phyloP scores from a whole-genome alignment of 768 basidiomycete species.

The Hygrophoropsis aurantiaca region DNA sequence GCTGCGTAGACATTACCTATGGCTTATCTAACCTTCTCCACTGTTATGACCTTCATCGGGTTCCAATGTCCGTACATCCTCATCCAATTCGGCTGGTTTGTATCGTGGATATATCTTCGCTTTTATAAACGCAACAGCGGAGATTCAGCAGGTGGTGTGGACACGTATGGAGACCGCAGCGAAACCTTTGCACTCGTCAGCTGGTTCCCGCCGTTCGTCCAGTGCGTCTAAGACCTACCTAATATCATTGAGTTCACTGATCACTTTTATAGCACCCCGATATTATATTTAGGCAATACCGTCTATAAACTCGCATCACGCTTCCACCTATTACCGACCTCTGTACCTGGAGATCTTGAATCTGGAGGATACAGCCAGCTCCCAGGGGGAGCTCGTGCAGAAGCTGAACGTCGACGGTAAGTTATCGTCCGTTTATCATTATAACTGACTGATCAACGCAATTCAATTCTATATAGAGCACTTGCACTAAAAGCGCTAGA shows the following conservation, averaged over 20 bases:
- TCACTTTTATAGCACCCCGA: constrained; percentile 54
- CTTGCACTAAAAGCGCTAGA: constrained; percentile 97
- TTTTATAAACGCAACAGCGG: constrained; percentile 90
- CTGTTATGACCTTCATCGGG: constrained; percentile 77
- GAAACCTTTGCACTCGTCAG: constrained; percentile 94
- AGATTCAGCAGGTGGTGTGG: constrained; percentile 60
- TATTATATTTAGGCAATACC: constrained; percentile 64
- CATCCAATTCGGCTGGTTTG: constrained; percentile 99
- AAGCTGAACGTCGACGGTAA: constrained; percentile 93
- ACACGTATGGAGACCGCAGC: constrained; percentile 88
- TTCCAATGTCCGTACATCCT: constrained; percentile 89
- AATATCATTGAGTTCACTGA: constrained; percentile 1
- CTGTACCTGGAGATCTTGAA: constrained; percentile 61
- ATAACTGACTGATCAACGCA: constrained; percentile 5
- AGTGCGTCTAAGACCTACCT: constrained; percentile 55
- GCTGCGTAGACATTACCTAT: constrained; percentile 82
- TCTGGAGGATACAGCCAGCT: constrained; percentile 68
- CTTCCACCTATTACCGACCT: constrained; percentile 73
- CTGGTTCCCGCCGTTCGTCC: constrained; percentile 96
- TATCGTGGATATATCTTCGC: constrained; percentile 91
- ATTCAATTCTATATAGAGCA: constrained; percentile 58
- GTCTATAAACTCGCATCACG: constrained; percentile 66
- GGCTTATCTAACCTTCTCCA: constrained; percentile 88
- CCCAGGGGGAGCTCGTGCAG: constrained; percentile 89
- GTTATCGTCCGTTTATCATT: constrained; percentile 17